phyloP scores from a whole-genome alignment of 2,329 filamentous ascomycete genomes.

The Fusarium sp. region DNA sequence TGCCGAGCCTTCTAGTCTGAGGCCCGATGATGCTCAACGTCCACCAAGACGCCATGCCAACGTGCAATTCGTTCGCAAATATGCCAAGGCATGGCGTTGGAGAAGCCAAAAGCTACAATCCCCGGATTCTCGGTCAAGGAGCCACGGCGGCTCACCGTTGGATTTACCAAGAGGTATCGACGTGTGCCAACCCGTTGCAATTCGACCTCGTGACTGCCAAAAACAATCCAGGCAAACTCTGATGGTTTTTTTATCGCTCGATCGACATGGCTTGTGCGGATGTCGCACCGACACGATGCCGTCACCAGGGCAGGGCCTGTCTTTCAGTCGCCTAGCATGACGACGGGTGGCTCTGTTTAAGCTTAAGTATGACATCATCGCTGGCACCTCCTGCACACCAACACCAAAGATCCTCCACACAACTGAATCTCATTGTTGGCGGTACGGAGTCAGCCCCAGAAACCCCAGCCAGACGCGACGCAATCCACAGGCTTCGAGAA shows the following conservation, averaged over 20 bases:
- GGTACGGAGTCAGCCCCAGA: conserved; percentile 24
- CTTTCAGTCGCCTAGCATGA: conserved; percentile 19
- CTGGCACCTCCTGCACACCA: conserved; percentile 1
- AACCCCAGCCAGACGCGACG: conserved; percentile 26
- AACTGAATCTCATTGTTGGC: neutral
- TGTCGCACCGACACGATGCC: conserved; percentile 45
- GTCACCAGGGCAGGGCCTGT: conserved; percentile 22
- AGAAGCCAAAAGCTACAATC: conserved; percentile 9
- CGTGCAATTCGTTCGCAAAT: neutral
- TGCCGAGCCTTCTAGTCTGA: conserved; percentile 10
- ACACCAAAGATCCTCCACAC: conserved; percentile 3
- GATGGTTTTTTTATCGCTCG: neutral
- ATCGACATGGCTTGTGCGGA: conserved; percentile 32
- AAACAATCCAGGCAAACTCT: neutral
- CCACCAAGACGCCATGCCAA: neutral
- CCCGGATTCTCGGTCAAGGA: conserved; percentile 10
- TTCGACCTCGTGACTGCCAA: neutral
- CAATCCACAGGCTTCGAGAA: conserved; percentile 38
- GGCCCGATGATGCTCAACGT: neutral
- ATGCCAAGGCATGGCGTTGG: neutral
- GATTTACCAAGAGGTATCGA: neutral
- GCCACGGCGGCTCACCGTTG: neutral
- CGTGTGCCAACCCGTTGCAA: conserved; percentile 13
- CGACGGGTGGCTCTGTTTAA: conserved; percentile 38
- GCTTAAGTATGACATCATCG: conserved; percentile 48